Evolutionary conservation across 2,329 filamentous ascomycete genomes (phyloP), one percentile per base, ranked within the genome.

Genomic region (Graphilbum fragrans): DNA sequence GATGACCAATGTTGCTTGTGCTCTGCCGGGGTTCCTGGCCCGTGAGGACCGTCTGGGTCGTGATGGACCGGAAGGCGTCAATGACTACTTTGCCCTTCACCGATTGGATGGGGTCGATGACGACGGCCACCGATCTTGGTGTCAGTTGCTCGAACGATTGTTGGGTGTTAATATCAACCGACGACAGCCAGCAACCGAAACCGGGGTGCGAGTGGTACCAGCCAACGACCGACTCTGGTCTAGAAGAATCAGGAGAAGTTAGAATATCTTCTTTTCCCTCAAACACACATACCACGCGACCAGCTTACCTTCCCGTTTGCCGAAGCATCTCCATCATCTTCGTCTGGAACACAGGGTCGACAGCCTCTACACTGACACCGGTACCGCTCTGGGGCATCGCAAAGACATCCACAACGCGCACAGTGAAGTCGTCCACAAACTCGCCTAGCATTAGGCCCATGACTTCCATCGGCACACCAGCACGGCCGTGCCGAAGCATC

Each of bases 251-350:
- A 36, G 17, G 16, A 18, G 34, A 7, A 14, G 2, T 7, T 4
- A 19, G 2, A 12, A 7, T 12, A 27, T 7, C 23, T 27, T 12
- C 23, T 27, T 7, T 7, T 7, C 23, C 12, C 23, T 27, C n/a
- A n/a, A n/a, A n/a, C n/a, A n/a, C n/a, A n/a, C n/a, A n/a, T n/a
- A n/a, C n/a, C n/a, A n/a, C n/a, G n/a, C n/a, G n/a, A n/a, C n/a
- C n/a, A n/a, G n/a, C 34, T 20, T 69, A 93, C 86, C 92, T 77
- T 66, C 92, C 92, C 44, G 92, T 98, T 71, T 98, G 92, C 57
- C 85, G 76, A 60, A 98, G 70, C 92, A 98, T 96, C 61, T 98
- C 92, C 92, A 98, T 98, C 92, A 98, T 98, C 74, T 95, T 98
- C 56, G 87, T 95, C 69, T 98, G 92, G 64, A 98, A 98, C 27